These are phyloP conservation scores for Ceratobasidium sp. DNA, from an alignment of 1,284 basidiomycete genomes.

Conservation along the genomic window DNA sequence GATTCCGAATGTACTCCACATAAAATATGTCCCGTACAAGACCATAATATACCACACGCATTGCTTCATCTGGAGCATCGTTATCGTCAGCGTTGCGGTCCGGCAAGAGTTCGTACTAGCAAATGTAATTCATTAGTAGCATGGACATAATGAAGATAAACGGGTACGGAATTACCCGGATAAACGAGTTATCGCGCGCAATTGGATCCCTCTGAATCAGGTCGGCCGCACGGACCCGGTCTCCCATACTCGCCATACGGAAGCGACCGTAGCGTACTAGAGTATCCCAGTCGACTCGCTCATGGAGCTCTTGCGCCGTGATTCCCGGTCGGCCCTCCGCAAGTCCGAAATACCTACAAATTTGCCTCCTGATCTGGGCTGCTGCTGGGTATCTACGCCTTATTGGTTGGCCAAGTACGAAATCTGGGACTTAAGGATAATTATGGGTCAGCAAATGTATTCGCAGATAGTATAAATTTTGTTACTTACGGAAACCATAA, in stretches of 20 bases:
- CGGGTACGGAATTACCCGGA: neutral
- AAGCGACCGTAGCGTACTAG: slow-evolving; percentile 35
- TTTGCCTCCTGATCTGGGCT: neutral
- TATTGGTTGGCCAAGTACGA: slow-evolving; percentile 18
- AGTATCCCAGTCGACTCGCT: neutral
- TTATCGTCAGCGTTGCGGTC: slow-evolving; percentile 15
- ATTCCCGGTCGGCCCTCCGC: neutral
- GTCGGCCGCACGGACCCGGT: slow-evolving; percentile 18
- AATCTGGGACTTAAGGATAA: neutral
- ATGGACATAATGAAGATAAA: neutral
- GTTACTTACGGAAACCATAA: neutral
- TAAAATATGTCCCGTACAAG: slow-evolving; percentile 8
- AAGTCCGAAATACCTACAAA: slow-evolving; percentile 7
- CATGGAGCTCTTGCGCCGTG: neutral
- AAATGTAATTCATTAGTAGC: neutral
- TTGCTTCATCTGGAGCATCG: neutral
- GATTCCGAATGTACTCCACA: slow-evolving; percentile 18
- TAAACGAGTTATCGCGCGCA: slow-evolving; percentile 32
- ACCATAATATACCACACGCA: slow-evolving; percentile 9
- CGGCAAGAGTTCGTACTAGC: slow-evolving; percentile 16
- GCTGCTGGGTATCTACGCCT: neutral
- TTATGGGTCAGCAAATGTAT: neutral
- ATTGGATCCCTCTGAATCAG: slow-evolving; percentile 44
- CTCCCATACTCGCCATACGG: slow-evolving; percentile 9
- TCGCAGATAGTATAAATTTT: neutral